Percentiles rank a stretch among this genome's conserved stretches.
phyloP scores from a whole-genome alignment of 495 filamentous ascomycete species.

The Tuber borchii region DNA sequence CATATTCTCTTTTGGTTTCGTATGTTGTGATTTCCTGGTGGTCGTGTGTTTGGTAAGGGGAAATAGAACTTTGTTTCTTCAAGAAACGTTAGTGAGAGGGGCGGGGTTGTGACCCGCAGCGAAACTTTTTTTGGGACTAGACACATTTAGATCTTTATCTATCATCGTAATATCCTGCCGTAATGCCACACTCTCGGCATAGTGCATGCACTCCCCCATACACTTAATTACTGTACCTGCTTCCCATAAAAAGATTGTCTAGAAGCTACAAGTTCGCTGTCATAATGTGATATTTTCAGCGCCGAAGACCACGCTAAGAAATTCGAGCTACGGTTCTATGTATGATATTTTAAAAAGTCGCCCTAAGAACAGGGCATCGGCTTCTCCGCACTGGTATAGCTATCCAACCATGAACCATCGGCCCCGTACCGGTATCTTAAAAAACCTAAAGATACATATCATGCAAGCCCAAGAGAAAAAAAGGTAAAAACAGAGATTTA shows the following conservation, averaged over 20 bases:
- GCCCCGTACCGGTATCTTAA: slow-evolving; percentile 1
- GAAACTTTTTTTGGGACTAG: not conserved
- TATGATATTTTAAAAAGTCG: slow-evolving; percentile 1
- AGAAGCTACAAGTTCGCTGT: not conserved
- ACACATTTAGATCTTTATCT: not conserved
- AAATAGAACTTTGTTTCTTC: not conserved
- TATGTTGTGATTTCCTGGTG: not conserved
- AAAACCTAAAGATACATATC: slow-evolving; percentile 3
- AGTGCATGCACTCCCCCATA: not conserved
- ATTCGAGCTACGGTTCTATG: slow-evolving; percentile 1
- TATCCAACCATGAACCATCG: slow-evolving; percentile 1
- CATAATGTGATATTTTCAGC: not conserved
- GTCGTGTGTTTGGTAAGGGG: not conserved
- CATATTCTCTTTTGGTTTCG: slow-evolving; percentile 24
- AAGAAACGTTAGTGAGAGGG: not conserved
- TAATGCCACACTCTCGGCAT: not conserved
- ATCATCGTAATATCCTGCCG: too few relatives aligned
- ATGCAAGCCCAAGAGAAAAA: not conserved
- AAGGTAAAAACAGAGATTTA: not conserved
- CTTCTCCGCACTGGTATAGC: not conserved
- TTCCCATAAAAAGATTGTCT: not conserved
- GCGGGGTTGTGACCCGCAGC: not conserved
- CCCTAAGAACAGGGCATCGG: not conserved
- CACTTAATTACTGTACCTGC: not conserved
- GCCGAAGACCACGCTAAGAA: not conserved